Evolutionary conservation across 768 basidiomycete genomes (phyloP), one percentile per base, ranked within the genome.

Genomic region (Amylocystis lapponica): DNA sequence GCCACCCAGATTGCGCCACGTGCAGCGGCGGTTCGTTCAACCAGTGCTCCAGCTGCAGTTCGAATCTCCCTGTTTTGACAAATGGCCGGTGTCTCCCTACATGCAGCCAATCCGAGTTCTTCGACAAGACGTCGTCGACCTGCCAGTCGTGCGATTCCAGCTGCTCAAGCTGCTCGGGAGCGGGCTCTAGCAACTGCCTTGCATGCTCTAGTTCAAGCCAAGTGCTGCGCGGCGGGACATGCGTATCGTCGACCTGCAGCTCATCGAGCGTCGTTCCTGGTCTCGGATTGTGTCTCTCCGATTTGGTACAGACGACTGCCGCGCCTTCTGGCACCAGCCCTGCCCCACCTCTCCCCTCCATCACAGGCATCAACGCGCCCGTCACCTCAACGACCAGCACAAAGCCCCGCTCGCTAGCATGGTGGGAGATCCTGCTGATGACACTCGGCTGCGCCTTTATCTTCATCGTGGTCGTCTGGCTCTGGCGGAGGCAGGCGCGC

Each of bases 381-480:
- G 46, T 48, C 31, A 33, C 46, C 25, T 35, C 49, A 5, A 25
- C 42, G 3, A 48, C 46, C 5, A 47, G 42, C 41, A 40, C 49
- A 5, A 25, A 41, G 2, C 47, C 41, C 5, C 47, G 42, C 39
- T 20, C 38, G 2, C 66, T 89, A 8, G 65, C 67, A 46, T 90
- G 88, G 87, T 90, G 87, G 86, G 72, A 91, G 65, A 88, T 90
- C 51, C 67, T 90, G 43, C 74, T 90, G 43, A 90, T 90, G 84
- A 69, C 81, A 0, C 75, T 89, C 27, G 86, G 88, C 9, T 84
- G 83, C 56, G 81, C 81, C 13, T 85, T 90, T 63, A 81, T 90
- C 62, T 80, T 87, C 58, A 44, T 88, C 31, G 60, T 76, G 35
- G 60, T 87, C 47, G 56, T 90, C 47, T 72, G 78, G 67, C 73